Evolutionary conservation across 2,329 filamentous ascomycete genomes (phyloP).

Genomic region (Elsinoe necatrix): DNA sequence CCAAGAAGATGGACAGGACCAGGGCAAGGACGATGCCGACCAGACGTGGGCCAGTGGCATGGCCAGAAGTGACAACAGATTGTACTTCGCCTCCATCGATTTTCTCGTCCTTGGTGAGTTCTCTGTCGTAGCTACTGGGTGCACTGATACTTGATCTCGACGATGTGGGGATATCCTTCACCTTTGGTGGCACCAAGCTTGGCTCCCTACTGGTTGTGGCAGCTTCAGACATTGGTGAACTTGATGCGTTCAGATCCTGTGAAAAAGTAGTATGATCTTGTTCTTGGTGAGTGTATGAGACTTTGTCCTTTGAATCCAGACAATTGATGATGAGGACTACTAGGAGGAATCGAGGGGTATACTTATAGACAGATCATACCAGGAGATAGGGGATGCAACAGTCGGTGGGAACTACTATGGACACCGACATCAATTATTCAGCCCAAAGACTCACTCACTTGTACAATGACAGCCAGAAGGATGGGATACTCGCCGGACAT

Average conservation of each 20-base stretch:
- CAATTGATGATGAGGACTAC: neutral
- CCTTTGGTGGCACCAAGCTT: neutral
- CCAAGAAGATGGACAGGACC: slow-evolving; percentile 20
- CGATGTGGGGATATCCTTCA: neutral
- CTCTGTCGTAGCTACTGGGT: neutral
- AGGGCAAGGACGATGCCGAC: slow-evolving; percentile 8
- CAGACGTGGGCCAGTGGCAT: neutral
- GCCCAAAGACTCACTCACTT: neutral
- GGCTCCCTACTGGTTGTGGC: slow-evolving; percentile 1
- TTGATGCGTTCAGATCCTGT: neutral
- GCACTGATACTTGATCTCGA: neutral
- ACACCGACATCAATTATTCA: slow-evolving; percentile 1
- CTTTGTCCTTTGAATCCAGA: too few relatives aligned
- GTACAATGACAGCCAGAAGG: neutral
- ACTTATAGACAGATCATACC: neutral
- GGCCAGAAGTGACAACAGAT: slow-evolving; percentile 10
- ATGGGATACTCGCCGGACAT: slow-evolving; percentile 6
- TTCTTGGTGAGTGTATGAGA: too few relatives aligned
- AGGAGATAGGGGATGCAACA: neutral
- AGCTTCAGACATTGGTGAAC: neutral
- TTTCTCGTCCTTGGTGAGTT: neutral
- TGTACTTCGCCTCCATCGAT: slow-evolving; percentile 13
- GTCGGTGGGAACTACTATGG: neutral
- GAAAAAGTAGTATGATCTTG: neutral
- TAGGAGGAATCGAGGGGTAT: neutral